Conservation (phyloP, 768 basidiomycete species). For the Mycena rosella region DNA sequence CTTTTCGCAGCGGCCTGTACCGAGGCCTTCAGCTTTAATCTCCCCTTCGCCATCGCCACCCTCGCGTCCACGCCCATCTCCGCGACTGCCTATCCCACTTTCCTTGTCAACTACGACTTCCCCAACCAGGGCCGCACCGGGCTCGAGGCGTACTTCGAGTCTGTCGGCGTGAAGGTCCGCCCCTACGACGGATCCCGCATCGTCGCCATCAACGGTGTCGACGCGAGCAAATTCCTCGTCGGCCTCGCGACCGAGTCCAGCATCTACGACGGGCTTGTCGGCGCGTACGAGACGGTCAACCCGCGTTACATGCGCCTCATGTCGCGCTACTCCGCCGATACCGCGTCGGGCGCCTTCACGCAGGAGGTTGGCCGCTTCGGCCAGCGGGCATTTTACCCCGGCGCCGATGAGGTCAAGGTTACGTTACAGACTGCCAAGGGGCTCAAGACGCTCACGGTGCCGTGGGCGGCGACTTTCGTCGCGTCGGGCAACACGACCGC, state of each 20-base stretch:
- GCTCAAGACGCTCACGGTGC: conserved; percentile 25
- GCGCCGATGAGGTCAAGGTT: conserved; percentile 25
- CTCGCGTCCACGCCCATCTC: conserved; percentile 22
- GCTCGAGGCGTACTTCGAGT: conserved; percentile 32
- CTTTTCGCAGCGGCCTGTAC: conserved; percentile 29
- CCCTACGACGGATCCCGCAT: conserved; percentile 33
- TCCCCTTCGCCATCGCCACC: conserved; percentile 38
- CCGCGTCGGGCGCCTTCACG: conserved; percentile 30
- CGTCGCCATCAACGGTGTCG: conserved; percentile 31
- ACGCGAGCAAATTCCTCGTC: conserved; percentile 25
- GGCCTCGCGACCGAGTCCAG: conserved; percentile 29
- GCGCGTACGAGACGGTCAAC: conserved; percentile 32
- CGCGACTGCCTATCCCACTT: conserved; percentile 29
- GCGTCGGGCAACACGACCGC: conserved; percentile 30
- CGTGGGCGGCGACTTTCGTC: conserved; percentile 36
- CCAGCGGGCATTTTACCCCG: conserved; percentile 35
- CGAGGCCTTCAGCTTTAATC: conserved; percentile 31
- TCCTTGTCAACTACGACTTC: conserved; percentile 37
- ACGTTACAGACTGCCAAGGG: conserved; percentile 17
- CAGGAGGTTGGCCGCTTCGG: conserved; percentile 37
- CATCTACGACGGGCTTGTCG: conserved; percentile 37
- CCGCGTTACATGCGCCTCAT: conserved; percentile 35
- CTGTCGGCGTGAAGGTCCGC: conserved; percentile 25
- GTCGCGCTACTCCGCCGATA: conserved; percentile 36
- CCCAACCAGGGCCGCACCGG: conserved; percentile 32